These are phyloP conservation scores for Coriolopsis trogii DNA, from an alignment of 1,284 basidiomycete genomes.

Conservation along the genomic window DNA sequence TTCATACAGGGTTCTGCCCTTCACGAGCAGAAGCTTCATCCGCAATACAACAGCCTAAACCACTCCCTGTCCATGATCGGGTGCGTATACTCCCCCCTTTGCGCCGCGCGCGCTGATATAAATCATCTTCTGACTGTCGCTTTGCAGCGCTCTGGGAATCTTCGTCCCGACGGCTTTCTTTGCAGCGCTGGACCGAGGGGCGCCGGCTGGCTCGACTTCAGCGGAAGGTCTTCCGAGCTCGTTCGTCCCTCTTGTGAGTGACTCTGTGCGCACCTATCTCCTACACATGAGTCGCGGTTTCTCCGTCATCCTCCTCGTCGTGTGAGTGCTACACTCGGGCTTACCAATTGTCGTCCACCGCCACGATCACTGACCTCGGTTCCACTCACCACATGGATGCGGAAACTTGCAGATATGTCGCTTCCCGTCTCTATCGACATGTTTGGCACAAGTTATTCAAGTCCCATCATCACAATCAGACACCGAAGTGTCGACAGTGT, in stretches of 20 bases:
- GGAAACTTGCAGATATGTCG: conserved; percentile 41
- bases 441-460: neutral
- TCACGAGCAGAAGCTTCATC: conserved; percentile 49
- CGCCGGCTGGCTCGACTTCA: conserved; percentile 1
- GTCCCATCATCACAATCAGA: neutral
- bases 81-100: conserved; percentile 36
- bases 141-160: conserved; percentile 56
- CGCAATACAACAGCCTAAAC: conserved; percentile 58
- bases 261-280: conserved; percentile 42
- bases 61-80: conserved; percentile 66
- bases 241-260: conserved; percentile 9
- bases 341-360: neutral
- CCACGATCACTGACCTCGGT: neutral
- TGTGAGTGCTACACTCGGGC: conserved; percentile 42
- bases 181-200: conserved; percentile 52
- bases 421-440: conserved; percentile 47
- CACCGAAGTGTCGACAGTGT: neutral
- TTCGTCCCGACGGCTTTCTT: conserved; percentile 69
- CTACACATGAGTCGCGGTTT: conserved; percentile 64
- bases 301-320: conserved; percentile 57
- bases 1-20: conserved; percentile 59
- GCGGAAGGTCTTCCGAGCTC: neutral
- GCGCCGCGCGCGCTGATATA: neutral
- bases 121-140: no score
- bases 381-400: no score